Evolutionary conservation across 2,329 filamentous ascomycete species (phyloP).

Genomic region (Epichloe sylvatica): DNA sequence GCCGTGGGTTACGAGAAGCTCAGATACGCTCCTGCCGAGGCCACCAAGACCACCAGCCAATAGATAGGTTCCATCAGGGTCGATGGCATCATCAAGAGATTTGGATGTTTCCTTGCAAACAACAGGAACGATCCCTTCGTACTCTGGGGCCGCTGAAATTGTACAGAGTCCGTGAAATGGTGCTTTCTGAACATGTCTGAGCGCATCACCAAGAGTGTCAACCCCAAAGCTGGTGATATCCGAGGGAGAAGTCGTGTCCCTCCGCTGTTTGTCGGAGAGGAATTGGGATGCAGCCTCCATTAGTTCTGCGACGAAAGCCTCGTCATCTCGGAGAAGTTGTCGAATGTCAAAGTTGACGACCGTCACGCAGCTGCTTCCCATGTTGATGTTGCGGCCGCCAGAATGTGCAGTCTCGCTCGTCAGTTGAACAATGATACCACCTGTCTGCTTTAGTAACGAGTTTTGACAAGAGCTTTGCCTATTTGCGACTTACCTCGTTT

Average conservation of each 20-base stretch:
- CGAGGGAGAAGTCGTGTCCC: neutral
- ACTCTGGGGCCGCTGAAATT: slow-evolving; percentile 6
- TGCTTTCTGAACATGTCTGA: slow-evolving; percentile 13
- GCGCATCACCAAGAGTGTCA: slow-evolving; percentile 13
- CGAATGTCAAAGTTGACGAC: slow-evolving; percentile 21
- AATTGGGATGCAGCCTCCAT: slow-evolving; percentile 11
- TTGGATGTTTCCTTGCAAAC: slow-evolving; percentile 10
- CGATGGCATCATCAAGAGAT: slow-evolving; percentile 18
- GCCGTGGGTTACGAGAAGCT: slow-evolving; percentile 35
- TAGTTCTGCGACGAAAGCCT: slow-evolving; percentile 17
- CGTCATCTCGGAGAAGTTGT: slow-evolving; percentile 19
- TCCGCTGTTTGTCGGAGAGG: neutral
- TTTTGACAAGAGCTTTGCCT: neutral
- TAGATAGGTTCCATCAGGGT: slow-evolving; percentile 33
- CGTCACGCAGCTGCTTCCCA: slow-evolving; percentile 10
- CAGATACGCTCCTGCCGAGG: slow-evolving; percentile 38
- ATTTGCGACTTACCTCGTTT: slow-evolving; percentile 18
- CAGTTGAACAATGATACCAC: slow-evolving; percentile 21
- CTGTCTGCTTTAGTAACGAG: slow-evolving; percentile 7
- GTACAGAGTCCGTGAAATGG: slow-evolving; percentile 15
- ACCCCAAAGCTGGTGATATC: slow-evolving; percentile 9
- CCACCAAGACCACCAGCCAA: slow-evolving; percentile 44
- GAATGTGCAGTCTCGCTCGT: slow-evolving; percentile 11
- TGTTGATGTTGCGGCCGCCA: neutral
- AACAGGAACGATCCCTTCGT: slow-evolving; percentile 11